These are phyloP conservation scores for Graphilbum sp. DNA, from an alignment of 2,329 filamentous ascomycete species.

Conservation along the genomic window DNA sequence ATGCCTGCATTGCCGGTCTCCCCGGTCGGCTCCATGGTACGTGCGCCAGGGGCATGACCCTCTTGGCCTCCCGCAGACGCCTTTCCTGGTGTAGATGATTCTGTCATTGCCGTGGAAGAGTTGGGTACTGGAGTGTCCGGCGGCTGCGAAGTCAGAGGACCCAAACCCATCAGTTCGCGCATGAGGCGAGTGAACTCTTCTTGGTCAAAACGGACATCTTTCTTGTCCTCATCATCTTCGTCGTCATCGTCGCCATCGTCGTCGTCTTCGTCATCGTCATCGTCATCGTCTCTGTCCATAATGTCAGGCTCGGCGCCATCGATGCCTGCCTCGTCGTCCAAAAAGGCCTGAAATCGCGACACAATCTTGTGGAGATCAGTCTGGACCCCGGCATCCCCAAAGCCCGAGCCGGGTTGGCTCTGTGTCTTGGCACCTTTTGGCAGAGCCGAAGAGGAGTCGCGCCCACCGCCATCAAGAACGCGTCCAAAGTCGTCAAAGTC, in stretches of 20 bases:
- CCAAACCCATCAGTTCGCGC: constrained; percentile 74
- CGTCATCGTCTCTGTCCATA: constrained; percentile 50
- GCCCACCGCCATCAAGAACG: constrained; percentile 43
- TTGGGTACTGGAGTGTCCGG: no score
- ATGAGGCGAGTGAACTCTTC: constrained; percentile 75
- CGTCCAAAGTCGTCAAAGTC: constrained; percentile 77
- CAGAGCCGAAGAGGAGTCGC: not conserved
- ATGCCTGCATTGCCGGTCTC: not conserved
- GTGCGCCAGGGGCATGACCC: no score
- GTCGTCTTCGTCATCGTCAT: constrained; percentile 29
- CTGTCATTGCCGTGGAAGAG: no score
- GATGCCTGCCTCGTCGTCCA: constrained; percentile 72
- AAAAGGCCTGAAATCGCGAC: constrained; percentile 77
- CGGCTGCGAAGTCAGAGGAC: no score
- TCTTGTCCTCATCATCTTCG: constrained; percentile 51
- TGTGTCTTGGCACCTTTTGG: not conserved
- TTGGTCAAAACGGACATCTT: constrained; percentile 70
- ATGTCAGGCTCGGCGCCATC: constrained; percentile 63
- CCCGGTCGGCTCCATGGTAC: not conserved
- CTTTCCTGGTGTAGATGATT: no score
- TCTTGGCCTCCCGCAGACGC: constrained; percentile 2
- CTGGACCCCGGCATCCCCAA: constrained; percentile 52
- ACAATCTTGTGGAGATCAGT: constrained; percentile 81
- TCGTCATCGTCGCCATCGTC: constrained; percentile 24
- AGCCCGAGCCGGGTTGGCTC: constrained; percentile 18